A percentile compares a stretch with the other conserved stretches of the same genome.
Evolutionary conservation across 2,329 filamentous ascomycete genomes (phyloP).

Genomic region (Anthostomella pinea): DNA sequence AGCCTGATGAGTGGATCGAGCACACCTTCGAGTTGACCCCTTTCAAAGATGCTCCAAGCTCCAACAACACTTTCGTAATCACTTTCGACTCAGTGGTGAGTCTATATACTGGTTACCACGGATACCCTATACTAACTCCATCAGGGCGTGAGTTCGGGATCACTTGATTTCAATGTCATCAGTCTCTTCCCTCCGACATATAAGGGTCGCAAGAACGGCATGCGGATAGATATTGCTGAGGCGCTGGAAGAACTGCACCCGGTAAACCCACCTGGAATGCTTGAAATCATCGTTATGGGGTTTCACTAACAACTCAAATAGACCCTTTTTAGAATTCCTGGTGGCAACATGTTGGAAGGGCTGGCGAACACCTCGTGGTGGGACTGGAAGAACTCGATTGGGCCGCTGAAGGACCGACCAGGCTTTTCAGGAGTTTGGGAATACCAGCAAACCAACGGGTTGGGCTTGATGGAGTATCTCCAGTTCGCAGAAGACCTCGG

Average conservation of each 20-base stretch:
- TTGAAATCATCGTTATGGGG: background rate
- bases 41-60: conserved; percentile 45
- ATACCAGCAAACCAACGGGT: conserved; percentile 60
- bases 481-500: conserved; percentile 58
- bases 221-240: conserved; percentile 53
- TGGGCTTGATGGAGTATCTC: conserved; percentile 62
- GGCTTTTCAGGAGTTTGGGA: conserved; percentile 57
- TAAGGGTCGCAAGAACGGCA: conserved; percentile 55
- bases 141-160: conserved; percentile 36
- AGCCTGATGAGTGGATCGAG: conserved; percentile 47
- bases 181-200: conserved; percentile 60
- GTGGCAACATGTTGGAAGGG: conserved; percentile 61
- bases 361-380: conserved; percentile 41
- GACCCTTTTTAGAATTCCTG: conserved; percentile 62
- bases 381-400: conserved; percentile 54
- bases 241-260: conserved; percentile 51
- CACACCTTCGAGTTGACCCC: conserved; percentile 46
- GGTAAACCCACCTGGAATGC: conserved; percentile 26
- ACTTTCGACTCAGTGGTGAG: conserved; percentile 45
- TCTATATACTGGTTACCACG: background rate
- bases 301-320: conserved; percentile 11
- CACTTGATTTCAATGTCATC: conserved; percentile 56
- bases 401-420: conserved; percentile 51
- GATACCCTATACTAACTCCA: conserved; percentile 3
- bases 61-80: conserved; percentile 55